Evolutionary conservation across 2,329 filamentous ascomycete genomes (phyloP), one percentile per base, ranked within the genome.

Genomic region (Paecilomyces variotii): DNA sequence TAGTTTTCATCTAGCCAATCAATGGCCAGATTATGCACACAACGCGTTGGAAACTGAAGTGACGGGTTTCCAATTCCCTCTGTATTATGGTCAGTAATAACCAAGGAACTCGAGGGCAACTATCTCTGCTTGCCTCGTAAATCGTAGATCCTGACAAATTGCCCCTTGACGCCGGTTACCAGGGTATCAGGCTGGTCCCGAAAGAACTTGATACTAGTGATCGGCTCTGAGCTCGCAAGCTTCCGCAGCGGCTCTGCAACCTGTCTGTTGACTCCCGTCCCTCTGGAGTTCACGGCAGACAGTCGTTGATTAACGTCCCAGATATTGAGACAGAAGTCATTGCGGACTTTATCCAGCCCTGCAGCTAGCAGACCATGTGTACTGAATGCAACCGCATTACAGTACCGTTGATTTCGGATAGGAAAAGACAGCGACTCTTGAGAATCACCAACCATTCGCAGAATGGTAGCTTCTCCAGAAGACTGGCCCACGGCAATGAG

Each of bases 181-280:
- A 87, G 68, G n/a, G 81, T 80, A 63, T 85, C 82, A 39, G 84
- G 84, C 62, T 85, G 81, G 55, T 79, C 75, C 26, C 77, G 73
- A 62, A 86, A 86, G 70, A 87, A 87, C 62, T 86, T 84, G 62
- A 87, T 81, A 68, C 84, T 87, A 1, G 82, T 84, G 51, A 87
- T 84, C 2, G 82, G 79, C 64, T 87, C 79, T 14, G 83, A 84
- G 62, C 81, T 84, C 30, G 84, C 84, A 30, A 87, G 69, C 63
- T 84, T 84, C 64, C 80, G 78, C 61, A 84, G 75, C 1, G 85
- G 84, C 63, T 80, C 78, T 28, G 76, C 70, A 25, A 64, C 63
- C 4, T 66, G 64, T 57, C 66, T 67, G 53, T 65, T 64, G 19
- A 58, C 60, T 10, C 70, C 69, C 1, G 57, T 49, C 6, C 71